Percentiles rank a stretch among this genome's conserved stretches.
Conservation (phyloP, 768 basidiomycete genomes). For the Mycena amicta region DNA sequence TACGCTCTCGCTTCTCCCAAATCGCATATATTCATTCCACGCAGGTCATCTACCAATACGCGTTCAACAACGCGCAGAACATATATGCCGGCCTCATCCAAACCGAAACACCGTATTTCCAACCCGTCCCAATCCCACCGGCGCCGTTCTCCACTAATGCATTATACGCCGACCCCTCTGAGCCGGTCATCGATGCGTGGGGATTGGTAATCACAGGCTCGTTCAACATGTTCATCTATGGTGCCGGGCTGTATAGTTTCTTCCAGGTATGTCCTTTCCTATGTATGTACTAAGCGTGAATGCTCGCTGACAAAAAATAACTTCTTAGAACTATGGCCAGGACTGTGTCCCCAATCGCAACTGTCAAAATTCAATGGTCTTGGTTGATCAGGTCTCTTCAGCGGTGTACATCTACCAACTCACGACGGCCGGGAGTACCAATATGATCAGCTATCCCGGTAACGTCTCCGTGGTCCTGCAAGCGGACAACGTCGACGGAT, state of each 20-base stretch:
- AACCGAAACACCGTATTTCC: constrained; percentile 58
- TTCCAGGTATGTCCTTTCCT: constrained; percentile 49
- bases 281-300: not conserved
- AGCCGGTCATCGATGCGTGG: constrained; percentile 34
- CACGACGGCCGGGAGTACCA: constrained; percentile 40
- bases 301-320: not conserved
- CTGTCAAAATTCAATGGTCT: not conserved
- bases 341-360: not conserved
- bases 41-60: constrained; percentile 32
- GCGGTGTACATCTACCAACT: not conserved
- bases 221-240: constrained; percentile 47
- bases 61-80: constrained; percentile 43
- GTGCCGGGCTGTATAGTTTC: constrained; percentile 57
- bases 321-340: not conserved
- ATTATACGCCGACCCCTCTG: constrained; percentile 37
- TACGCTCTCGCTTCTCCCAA: constrained; percentile 1
- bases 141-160: constrained; percentile 40
- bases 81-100: constrained; percentile 57
- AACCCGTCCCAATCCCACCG: constrained; percentile 46
- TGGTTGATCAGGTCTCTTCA: not conserved
- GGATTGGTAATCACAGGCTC: constrained; percentile 44
- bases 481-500: constrained; percentile 44
- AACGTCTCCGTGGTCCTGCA: constrained; percentile 37
- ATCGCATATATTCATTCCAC: constrained; percentile 35
- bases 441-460: constrained; percentile 40